phyloP scores from a whole-genome alignment of 208 protist genomes.

The Angomonas desouzai region DNA sequence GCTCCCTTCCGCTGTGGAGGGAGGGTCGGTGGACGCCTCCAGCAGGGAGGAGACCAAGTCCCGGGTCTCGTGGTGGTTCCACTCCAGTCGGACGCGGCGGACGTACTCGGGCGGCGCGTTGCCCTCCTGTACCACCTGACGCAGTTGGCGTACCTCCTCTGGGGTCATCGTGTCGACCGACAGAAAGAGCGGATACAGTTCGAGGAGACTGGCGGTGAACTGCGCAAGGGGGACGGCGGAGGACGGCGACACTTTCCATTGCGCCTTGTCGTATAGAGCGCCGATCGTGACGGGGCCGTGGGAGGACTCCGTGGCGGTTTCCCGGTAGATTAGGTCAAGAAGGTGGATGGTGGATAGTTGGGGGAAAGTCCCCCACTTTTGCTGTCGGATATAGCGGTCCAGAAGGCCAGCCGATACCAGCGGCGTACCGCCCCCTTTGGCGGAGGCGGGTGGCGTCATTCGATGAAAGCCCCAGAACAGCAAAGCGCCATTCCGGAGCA shows the following conservation, averaged over 20 bases:
- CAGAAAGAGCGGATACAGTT: neutral
- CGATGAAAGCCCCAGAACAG: neutral
- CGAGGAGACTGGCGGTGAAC: neutral
- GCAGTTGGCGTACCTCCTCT: conserved; percentile 8
- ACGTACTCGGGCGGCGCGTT: neutral
- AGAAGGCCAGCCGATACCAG: neutral
- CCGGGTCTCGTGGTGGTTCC: neutral
- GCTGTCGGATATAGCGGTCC: neutral
- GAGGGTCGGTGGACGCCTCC: neutral
- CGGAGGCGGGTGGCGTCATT: neutral
- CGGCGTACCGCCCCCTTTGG: neutral
- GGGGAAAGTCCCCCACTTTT: neutral
- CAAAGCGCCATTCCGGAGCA: neutral
- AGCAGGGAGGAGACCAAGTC: conserved; percentile 5
- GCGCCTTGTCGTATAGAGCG: neutral
- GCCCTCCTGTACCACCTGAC: neutral
- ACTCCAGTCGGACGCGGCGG: neutral
- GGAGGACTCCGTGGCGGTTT: neutral
- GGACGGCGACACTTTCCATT: neutral
- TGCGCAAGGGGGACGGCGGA: neutral
- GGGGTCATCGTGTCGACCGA: neutral
- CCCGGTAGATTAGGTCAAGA: neutral
- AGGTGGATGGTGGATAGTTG: neutral
- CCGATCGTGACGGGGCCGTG: neutral
- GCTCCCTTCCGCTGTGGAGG: neutral